phyloP scores from a whole-genome alignment of 805 yeast species.

The Metschnikowia orientalis region DNA sequence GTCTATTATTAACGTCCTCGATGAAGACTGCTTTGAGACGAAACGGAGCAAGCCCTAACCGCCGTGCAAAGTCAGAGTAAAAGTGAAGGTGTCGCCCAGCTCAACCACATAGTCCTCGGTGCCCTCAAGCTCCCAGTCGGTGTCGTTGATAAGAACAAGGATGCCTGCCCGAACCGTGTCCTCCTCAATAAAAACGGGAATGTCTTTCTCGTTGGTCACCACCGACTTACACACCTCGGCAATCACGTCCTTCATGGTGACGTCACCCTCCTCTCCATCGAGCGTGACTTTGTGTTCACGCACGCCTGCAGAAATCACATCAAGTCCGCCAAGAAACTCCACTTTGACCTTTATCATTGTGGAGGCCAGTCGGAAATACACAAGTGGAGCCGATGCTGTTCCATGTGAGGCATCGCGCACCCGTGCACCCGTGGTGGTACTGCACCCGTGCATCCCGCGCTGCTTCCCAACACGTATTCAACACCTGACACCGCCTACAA shows the following conservation, averaged over 20 bases:
- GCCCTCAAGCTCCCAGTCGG: constrained; percentile 96
- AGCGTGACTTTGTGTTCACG: constrained; percentile 48
- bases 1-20: too few species aligned
- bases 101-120: constrained; percentile 77
- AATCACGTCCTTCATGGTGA: constrained; percentile 50
- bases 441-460: too few species aligned
- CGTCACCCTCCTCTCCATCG: constrained; percentile 41
- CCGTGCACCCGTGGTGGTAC: too few species aligned
- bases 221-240: constrained; percentile 49
- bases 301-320: constrained; percentile 62
- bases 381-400: too few species aligned
- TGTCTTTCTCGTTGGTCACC: constrained; percentile 57
- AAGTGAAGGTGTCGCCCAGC: constrained; percentile 71
- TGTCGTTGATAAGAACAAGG: constrained; percentile 83
- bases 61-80: constrained; percentile 93
- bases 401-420: too few species aligned
- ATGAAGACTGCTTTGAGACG: too few species aligned
- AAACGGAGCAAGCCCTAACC: too few species aligned
- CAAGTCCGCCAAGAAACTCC: constrained; percentile 72
- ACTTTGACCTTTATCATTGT: constrained; percentile 34
- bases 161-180: constrained; percentile 88
- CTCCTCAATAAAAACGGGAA: constrained; percentile 75
- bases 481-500: too few species aligned
- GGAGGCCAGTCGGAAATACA: too few species aligned
- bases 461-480: constrained; percentile 19